Base-by-base conservation (phyloP, 257 asterid genomes). In the Nicotiana tomentosiformis region DNA sequence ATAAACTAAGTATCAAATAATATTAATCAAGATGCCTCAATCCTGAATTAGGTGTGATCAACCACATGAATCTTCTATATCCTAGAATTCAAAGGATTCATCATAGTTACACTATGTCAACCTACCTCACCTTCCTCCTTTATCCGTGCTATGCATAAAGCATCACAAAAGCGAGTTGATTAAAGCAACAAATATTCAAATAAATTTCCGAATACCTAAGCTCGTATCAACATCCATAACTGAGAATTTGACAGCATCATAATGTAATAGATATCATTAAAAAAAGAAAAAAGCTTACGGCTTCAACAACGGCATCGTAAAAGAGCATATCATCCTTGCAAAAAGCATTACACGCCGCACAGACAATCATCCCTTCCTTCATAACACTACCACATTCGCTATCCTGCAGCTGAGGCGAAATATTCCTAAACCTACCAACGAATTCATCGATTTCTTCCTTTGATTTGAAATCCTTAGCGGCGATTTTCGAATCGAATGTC, bases 271-370 rank as follows among this genome's bases (percentile, higher is more conserved):
- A 60, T 55, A 55, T 55, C 7, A 14, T 55, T 55, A 55, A 14
- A 3, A 14, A 15, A 16, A 0, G 6, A 5, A 18, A 58, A 57
- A 18, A 23, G 60, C 88, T 78, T 84, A 90, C 96, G 51, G 80
- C 90, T 5, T 92, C 94, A 76, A 92, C 85, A 67, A 87, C 82
- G 64, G 94, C 96, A 66, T 92, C 96, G 83, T 74, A 89, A 83
- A 85, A 92, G 70, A 88, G 90, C 64, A 90, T 89, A 81, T 90
- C 92, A 39, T 88, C 89, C 43, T 29, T 26, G 20, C 33, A 29
- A 53, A 23, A 51, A 26, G 86, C 84, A 55, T 82, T 85, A 57
- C 79, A 81, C 23, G 92, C 83, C 46, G 94, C 96, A 83, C 96
- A 92, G 4, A 92, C 90, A n/a, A 65, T 53, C 70, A 80, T 82